Evolutionary conservation across 352 stramenopile species (phyloP).

Genomic region (Phytophthora multivora): DNA sequence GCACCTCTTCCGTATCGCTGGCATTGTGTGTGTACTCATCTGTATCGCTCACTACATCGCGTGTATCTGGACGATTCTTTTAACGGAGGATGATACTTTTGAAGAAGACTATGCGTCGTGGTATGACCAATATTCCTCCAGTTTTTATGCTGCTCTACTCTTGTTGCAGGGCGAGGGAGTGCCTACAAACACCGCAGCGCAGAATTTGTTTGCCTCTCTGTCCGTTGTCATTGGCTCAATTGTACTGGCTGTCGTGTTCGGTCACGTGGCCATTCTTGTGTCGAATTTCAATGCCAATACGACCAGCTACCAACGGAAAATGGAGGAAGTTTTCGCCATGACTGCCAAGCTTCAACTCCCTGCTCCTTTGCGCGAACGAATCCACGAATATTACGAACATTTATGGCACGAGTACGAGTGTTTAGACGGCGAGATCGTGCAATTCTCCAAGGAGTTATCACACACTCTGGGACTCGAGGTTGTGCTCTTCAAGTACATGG

Average conservation of each 20-base stretch:
- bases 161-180: slow-evolving; percentile 65
- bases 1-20: slow-evolving; percentile 44
- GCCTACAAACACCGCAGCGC: slow-evolving; percentile 12
- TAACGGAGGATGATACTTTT: neutral
- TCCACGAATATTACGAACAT: slow-evolving; percentile 72
- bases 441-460: slow-evolving; percentile 54
- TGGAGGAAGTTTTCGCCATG: slow-evolving; percentile 61
- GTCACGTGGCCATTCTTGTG: slow-evolving; percentile 63
- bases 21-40: slow-evolving; percentile 43
- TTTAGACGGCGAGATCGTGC: slow-evolving; percentile 56
- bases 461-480: slow-evolving; percentile 66
- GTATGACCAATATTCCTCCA: slow-evolving; percentile 31
- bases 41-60: slow-evolving; percentile 55
- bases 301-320: slow-evolving; percentile 67
- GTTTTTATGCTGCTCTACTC: slow-evolving; percentile 54
- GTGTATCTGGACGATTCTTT: slow-evolving; percentile 44
- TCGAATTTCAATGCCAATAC: slow-evolving; percentile 60
- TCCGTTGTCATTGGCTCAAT: slow-evolving; percentile 56
- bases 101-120: neutral
- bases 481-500: slow-evolving; percentile 65
- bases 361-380: slow-evolving; percentile 48
- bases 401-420: slow-evolving; percentile 72
- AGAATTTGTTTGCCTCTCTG: slow-evolving; percentile 52
- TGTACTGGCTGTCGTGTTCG: slow-evolving; percentile 64
- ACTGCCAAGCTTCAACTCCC: slow-evolving; percentile 66